Evolutionary conservation across 2,329 filamentous ascomycete genomes (phyloP).

Genomic region (Thielaviopsis populi): DNA sequence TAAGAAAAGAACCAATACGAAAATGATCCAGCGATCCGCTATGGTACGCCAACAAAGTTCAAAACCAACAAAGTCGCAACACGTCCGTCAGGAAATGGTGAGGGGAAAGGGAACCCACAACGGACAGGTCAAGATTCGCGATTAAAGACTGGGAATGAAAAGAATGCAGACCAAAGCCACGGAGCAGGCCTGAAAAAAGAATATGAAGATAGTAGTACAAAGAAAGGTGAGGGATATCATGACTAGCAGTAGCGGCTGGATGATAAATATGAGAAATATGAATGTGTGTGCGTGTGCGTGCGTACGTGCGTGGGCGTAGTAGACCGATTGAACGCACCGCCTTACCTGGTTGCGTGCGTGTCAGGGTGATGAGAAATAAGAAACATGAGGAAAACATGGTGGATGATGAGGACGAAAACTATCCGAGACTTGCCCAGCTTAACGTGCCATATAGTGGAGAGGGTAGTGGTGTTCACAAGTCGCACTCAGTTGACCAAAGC

Average conservation of each 20-base stretch:
- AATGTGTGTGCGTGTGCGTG: not conserved
- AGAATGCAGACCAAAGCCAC: no score
- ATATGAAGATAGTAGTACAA: slow-evolving; percentile 13
- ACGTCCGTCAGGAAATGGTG: not conserved
- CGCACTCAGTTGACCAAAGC: not conserved
- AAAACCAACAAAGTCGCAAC: not conserved
- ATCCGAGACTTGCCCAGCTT: no score
- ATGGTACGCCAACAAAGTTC: not conserved
- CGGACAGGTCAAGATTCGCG: not conserved
- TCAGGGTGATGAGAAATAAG: not conserved
- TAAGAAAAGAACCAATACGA: not conserved
- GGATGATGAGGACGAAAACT: no score
- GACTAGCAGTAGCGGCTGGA: slow-evolving; percentile 4
- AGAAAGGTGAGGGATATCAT: slow-evolving; percentile 11
- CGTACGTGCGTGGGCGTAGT: not conserved
- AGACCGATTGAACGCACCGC: no score
- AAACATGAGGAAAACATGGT: not conserved
- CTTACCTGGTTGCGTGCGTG: not conserved
- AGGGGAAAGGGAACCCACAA: not conserved
- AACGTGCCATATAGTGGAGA: no score
- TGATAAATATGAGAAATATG: not conserved
- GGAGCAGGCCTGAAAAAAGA: not conserved
- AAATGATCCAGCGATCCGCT: not conserved
- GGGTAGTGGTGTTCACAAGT: not conserved
- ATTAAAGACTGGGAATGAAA: not conserved